Percentiles rank a stretch among this genome's conserved stretches.
phyloP scores from a whole-genome alignment of 169 alveolate species.

The Amoebophrya sp. region DNA sequence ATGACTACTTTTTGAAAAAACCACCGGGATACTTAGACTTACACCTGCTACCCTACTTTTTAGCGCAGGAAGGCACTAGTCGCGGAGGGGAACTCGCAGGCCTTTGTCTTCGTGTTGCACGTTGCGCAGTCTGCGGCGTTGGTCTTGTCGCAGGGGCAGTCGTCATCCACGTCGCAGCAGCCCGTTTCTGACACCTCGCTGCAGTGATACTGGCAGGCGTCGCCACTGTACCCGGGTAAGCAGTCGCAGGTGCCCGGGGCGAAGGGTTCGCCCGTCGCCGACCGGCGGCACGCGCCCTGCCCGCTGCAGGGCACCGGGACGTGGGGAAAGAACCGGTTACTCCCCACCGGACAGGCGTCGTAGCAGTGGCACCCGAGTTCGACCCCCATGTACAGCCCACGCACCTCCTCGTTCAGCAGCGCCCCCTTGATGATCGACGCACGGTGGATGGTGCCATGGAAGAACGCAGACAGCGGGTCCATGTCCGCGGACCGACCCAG shows the following conservation, averaged over 20 bases:
- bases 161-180: constrained; percentile 36
- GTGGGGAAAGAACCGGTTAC: neutral
- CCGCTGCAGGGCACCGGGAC: constrained; percentile 33
- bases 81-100: neutral
- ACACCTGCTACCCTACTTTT: too few relatives aligned
- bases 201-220: constrained; percentile 26
- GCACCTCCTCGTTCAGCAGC: constrained; percentile 32
- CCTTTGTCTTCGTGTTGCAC: neutral
- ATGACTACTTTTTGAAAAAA: too few relatives aligned
- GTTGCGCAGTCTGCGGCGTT: neutral
- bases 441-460: constrained; percentile 31
- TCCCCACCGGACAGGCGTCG: constrained; percentile 8
- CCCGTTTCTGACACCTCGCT: constrained; percentile 24
- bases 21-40: too few relatives aligned
- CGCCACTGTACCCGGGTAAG: constrained; percentile 32
- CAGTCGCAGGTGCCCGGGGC: constrained; percentile 28
- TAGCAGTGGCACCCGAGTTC: neutral
- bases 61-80: too few relatives aligned
- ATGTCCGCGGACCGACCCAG: neutral
- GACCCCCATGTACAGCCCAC: constrained; percentile 25
- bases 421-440: constrained; percentile 27
- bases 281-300: constrained; percentile 34
- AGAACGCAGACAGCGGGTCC: constrained; percentile 20
- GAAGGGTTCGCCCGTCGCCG: neutral
- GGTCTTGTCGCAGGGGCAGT: constrained; percentile 30